These are phyloP conservation scores for Endoconidiophora polonica DNA, from an alignment of 2,329 filamentous ascomycete genomes.

Conservation along the genomic window DNA sequence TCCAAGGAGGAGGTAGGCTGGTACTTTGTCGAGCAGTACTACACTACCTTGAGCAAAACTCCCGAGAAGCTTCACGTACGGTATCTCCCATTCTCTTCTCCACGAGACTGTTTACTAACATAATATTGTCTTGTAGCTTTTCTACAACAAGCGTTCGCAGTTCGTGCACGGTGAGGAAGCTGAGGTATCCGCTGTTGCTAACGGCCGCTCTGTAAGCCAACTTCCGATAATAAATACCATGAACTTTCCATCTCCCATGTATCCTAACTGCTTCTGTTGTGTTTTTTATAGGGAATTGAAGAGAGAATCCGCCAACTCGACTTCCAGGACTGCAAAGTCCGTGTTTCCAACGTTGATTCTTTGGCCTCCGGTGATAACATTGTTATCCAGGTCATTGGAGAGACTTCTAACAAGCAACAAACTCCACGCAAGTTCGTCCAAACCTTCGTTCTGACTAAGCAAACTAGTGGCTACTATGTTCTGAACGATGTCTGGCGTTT, in stretches of 20 bases:
- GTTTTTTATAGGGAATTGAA: conserved; percentile 54
- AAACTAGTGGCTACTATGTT: conserved; percentile 94
- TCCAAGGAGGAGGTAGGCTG: conserved; percentile 92
- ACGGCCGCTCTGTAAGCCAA: conserved; percentile 58
- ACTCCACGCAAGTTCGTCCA: conserved; percentile 94
- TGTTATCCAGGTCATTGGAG: conserved; percentile 93
- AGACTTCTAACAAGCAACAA: conserved; percentile 84
- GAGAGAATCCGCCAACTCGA: conserved; percentile 86
- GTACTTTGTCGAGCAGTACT: conserved; percentile 99
- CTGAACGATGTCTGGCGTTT: conserved; percentile 97
- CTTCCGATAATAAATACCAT: not conserved
- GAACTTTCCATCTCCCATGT: not conserved
- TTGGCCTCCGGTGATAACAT: conserved; percentile 88
- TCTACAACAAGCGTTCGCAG: conserved; percentile 92
- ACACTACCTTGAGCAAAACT: conserved; percentile 86
- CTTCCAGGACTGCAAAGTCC: conserved; percentile 96
- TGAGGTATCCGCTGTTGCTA: conserved; percentile 68
- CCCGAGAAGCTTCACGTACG: conserved; percentile 76
- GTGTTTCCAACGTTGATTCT: conserved; percentile 93
- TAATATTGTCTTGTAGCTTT: conserved; percentile 38
- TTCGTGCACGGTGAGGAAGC: conserved; percentile 87
- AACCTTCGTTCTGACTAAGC: conserved; percentile 91
- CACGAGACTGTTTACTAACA: no score
- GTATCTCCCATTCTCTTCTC: not conserved
- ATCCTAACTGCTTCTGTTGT: not conserved